Evolutionary conservation across 495 filamentous ascomycete genomes (phyloP).

Genomic region (Tuber melanosporum): DNA sequence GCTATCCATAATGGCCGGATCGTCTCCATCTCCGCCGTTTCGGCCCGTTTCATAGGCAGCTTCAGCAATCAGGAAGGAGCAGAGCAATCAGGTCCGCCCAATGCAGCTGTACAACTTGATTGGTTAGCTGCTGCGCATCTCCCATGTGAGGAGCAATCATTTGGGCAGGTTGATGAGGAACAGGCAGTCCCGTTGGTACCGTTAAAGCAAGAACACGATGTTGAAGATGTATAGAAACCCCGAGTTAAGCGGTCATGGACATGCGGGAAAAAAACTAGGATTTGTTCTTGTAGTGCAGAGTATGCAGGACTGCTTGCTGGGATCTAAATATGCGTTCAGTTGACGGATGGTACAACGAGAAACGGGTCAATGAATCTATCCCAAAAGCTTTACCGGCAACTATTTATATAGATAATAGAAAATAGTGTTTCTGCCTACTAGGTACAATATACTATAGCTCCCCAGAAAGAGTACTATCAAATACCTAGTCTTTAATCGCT

Average conservation of each 20-base stretch:
- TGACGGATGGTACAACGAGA: conserved; percentile 26
- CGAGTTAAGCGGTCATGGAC: conserved; percentile 23
- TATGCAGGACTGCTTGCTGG: conserved; percentile 20
- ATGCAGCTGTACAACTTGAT: conserved; percentile 40
- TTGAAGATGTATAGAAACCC: conserved; percentile 32
- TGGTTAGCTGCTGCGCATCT: conserved; percentile 39
- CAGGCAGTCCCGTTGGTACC: conserved; percentile 36
- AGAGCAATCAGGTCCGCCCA: conserved; percentile 43
- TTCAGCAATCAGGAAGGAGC: conserved; percentile 40
- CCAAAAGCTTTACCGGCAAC: conserved; percentile 32
- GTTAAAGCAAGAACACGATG: conserved; percentile 39
- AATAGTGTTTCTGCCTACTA: too few species aligned
- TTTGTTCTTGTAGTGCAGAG: conserved; percentile 15
- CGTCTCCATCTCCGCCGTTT: conserved; percentile 42
- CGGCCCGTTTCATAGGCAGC: conserved; percentile 41
- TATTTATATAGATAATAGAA: not conserved
- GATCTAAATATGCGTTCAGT: conserved; percentile 37
- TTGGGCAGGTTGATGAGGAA: conserved; percentile 36
- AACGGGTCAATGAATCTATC: conserved; percentile 35
- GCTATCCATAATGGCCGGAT: conserved; percentile 45
- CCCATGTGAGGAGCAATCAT: conserved; percentile 40
- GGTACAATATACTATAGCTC: too few species aligned
- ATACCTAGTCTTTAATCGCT: too few species aligned
- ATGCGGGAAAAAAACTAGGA: not conserved
- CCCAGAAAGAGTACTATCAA: too few species aligned